Evolutionary conservation across 2,329 filamentous ascomycete genomes (phyloP), one percentile per base, ranked within the genome.

Genomic region (Colletotrichum sp.): DNA sequence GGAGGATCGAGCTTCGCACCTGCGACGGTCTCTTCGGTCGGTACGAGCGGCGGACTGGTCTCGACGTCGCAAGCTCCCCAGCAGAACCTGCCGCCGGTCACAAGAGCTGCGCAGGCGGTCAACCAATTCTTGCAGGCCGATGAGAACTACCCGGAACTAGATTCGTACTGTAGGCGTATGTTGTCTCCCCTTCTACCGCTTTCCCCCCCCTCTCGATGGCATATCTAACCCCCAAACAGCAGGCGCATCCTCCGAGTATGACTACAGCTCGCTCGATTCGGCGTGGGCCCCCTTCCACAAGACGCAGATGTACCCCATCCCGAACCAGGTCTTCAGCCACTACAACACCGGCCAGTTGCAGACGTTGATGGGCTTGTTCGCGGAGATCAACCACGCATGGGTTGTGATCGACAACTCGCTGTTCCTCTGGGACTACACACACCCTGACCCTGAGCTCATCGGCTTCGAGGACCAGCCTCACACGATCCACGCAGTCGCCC

Each of bases 371-470:
- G 98, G 98, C 12, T 88, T 99, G 39, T 99, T 99, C 84, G 95
- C 97, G 21, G 95, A 98, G 85, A 90, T 99, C 81, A 96, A 96
- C 81, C 96, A 99, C 85, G 97, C 96, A 34, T 99, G 96, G 94
- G 94, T 98, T 71, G 92, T 95, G 28, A 97, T 99, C 82, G 97
- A 99, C 86, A 98, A 98, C 86, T 95, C 95, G 77, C 89, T 99
- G 60, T 99, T 98, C 83, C 89, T 99, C 18, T 99, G 98, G 98
- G 96, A 99, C 85, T 99, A 98, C 84, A 98, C 96, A 8, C 92
- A 95, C 82, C 93, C 95, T n/a, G 95, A 96, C 79, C 95, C 96
- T 7, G 95, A 98, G 82, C 89, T 98, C 57, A 94, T 98, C 78
- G 96, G 96, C 21, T 98, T 95, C 81, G 96, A 99, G 83, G 96